Percentiles rank a stretch among this genome's conserved stretches.
Conservation (phyloP, 352 stramenopile genomes). For the Phytophthora multivora region DNA sequence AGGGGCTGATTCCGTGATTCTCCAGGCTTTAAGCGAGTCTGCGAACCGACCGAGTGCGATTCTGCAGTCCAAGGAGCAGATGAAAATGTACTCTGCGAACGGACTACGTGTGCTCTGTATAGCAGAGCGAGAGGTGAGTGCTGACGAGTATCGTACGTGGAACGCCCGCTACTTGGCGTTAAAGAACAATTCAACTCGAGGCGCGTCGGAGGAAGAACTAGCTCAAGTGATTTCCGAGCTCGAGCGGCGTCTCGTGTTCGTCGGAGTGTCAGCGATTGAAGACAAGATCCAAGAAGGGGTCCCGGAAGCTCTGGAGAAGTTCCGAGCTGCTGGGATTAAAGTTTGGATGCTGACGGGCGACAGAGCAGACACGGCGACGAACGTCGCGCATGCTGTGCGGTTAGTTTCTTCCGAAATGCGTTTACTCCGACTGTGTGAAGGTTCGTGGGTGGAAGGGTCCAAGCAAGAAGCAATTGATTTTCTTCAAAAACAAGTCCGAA, state of each 20-base stretch:
- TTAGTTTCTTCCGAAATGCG: slow-evolving; percentile 63
- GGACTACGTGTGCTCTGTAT: slow-evolving; percentile 80
- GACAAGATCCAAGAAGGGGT: slow-evolving; percentile 71
- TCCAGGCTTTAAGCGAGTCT: slow-evolving; percentile 45
- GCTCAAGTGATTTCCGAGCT: slow-evolving; percentile 49
- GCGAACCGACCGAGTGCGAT: slow-evolving; percentile 33
- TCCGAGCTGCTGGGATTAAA: slow-evolving; percentile 69
- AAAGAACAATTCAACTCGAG: slow-evolving; percentile 15
- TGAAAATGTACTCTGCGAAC: slow-evolving; percentile 60
- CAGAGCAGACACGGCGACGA: slow-evolving; percentile 65
- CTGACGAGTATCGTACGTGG: slow-evolving; percentile 64
- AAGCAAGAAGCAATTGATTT: slow-evolving; percentile 32
- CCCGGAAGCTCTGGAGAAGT: slow-evolving; percentile 58
- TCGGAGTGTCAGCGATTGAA: slow-evolving; percentile 68
- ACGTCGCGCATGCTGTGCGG: slow-evolving; percentile 59
- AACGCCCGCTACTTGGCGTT: slow-evolving; percentile 39
- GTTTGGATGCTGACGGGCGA: slow-evolving; percentile 82
- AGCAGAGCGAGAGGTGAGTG: slow-evolving; percentile 53
- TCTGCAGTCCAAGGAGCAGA: slow-evolving; percentile 43
- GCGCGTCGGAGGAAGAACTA: slow-evolving; percentile 34
- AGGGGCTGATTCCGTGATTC: slow-evolving; percentile 90
- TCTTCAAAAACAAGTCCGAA: slow-evolving; percentile 32
- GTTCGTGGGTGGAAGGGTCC: slow-evolving; percentile 27
- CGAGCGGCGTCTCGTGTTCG: slow-evolving; percentile 49
- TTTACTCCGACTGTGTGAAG: slow-evolving; percentile 46